Conservation (phyloP, 78 protist species). For the Dictyostelium capitatum region DNA sequence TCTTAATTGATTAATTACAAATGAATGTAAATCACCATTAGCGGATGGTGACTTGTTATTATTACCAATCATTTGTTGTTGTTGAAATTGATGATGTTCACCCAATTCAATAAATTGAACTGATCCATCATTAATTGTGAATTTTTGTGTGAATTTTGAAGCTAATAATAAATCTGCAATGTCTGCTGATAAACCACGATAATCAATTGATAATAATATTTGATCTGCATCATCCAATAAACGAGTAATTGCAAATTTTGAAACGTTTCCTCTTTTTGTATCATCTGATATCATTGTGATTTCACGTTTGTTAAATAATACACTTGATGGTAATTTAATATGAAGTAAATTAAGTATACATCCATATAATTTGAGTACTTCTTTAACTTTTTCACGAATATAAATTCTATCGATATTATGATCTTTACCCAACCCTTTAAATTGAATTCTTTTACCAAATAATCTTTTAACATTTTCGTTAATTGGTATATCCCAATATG, state of each 20-base stretch:
- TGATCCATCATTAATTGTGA: slow-evolving; percentile 25
- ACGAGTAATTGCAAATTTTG: slow-evolving; percentile 57
- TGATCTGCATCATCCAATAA: slow-evolving; percentile 68
- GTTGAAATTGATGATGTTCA: slow-evolving; percentile 38
- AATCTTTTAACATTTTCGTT: slow-evolving; percentile 16
- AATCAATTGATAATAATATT: slow-evolving; percentile 43
- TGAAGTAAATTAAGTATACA: not conserved
- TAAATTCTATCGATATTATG: slow-evolving; percentile 55
- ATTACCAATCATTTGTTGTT: not conserved
- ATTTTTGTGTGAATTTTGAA: slow-evolving; percentile 45
- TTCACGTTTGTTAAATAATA: slow-evolving; percentile 54
- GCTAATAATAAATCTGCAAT: slow-evolving; percentile 59
- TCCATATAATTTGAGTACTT: slow-evolving; percentile 24
- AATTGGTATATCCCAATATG: slow-evolving; percentile 63
- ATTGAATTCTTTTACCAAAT: slow-evolving; percentile 55
- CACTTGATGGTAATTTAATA: slow-evolving; percentile 40
- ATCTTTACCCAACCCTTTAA: slow-evolving; percentile 55
- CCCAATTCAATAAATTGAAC: slow-evolving; percentile 64
- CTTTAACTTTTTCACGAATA: slow-evolving; percentile 69
- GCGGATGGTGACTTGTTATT: not conserved
- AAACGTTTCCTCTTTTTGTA: slow-evolving; percentile 56
- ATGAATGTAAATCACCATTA: not conserved
- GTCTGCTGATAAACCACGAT: slow-evolving; percentile 60
- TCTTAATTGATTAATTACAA: slow-evolving; percentile 35
- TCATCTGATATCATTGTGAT: slow-evolving; percentile 64